Base-by-base conservation (phyloP, 768 basidiomycete genomes). In the Termitomyces sp. region DNA sequence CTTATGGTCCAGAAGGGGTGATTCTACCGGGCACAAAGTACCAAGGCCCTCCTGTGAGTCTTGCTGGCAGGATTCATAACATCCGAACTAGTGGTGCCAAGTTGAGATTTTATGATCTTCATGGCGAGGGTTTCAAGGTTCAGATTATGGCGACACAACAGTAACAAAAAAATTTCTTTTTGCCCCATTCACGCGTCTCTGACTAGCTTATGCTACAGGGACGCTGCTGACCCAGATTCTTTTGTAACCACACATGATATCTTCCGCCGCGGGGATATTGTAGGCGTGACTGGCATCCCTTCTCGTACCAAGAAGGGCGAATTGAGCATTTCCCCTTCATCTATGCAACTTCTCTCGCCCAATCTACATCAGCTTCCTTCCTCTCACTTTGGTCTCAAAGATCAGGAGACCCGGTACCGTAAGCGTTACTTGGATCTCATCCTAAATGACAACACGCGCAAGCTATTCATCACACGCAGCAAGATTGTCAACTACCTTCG, bases 381-480 rank as follows among this genome's bases (percentile, higher is more conserved):
- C 0, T 79, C 84, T 57, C 93, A 94, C 75, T 95, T 91, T 61
- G 97, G 96, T 46, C 79, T 99, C 67, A 96, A 96, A 81, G 96
- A 99, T 74, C 91, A 94, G 71, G 97, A 98, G 76, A 93, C 92
- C 39, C 87, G 97, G 46, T 98, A 98, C 80, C 84, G 97, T 74
- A 98, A 98, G 88, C 89, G 97, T 55, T 98, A 98, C 78, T 87
- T 99, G 62, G 97, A 99, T 74, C 86, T 99, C 61, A 97, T 99
- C 76, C 81, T 99, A 73, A 95, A 91, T 72, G 88, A 91, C 42
- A 83, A 85, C 64, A 93, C 93, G 18, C 88, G 97, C 61, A 86
- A 87, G 65, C 87, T 95, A 62, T 99, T 98, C 77, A 76, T 95
- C 75, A 89, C 91, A 30, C 88, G 97, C 61, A 86, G 87, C 71